A percentile compares a stretch with the other conserved stretches of the same genome.
Conservation (phyloP, 768 basidiomycete species). For the Leucocoprinus leucothites region DNA sequence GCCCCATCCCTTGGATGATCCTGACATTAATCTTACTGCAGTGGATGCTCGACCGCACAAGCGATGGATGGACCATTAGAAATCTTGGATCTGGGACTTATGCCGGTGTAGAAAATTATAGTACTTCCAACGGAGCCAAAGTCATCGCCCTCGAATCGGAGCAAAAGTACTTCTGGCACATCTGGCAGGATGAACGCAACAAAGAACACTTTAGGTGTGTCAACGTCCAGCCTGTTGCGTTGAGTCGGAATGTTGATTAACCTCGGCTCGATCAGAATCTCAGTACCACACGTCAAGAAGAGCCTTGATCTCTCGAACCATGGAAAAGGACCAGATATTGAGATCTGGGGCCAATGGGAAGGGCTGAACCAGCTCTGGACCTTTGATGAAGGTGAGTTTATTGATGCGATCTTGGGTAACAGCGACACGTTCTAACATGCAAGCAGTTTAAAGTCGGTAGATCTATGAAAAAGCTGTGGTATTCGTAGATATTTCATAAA, state of each 20-base stretch:
- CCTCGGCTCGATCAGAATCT: slow-evolving; percentile 29
- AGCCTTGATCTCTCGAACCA: slow-evolving; percentile 40
- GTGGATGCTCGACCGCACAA: slow-evolving; percentile 31
- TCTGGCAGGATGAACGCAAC: slow-evolving; percentile 30
- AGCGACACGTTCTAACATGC: too few species aligned
- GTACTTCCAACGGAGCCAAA: slow-evolving; percentile 22
- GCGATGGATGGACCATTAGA: slow-evolving; percentile 28
- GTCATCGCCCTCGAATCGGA: slow-evolving; percentile 26
- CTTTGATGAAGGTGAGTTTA: slow-evolving; percentile 21
- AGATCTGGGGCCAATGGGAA: slow-evolving; percentile 38
- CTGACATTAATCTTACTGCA: slow-evolving; percentile 11
- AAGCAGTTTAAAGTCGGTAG: too few species aligned
- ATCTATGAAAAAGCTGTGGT: too few species aligned
- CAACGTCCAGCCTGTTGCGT: neutral
- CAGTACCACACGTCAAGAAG: slow-evolving; percentile 28
- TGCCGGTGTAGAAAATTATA: slow-evolving; percentile 21
- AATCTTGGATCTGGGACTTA: slow-evolving; percentile 29
- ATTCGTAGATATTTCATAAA: too few species aligned
- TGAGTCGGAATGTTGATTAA: neutral
- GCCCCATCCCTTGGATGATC: too few species aligned
- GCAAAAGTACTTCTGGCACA: slow-evolving; percentile 31
- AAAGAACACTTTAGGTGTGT: slow-evolving; percentile 24
- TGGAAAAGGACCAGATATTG: slow-evolving; percentile 38
- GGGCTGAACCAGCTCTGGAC: slow-evolving; percentile 37
- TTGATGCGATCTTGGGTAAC: too few species aligned